Conservation (phyloP, 176 grass and related monocot genomes). For the Eremochloa ophiuroides region DNA sequence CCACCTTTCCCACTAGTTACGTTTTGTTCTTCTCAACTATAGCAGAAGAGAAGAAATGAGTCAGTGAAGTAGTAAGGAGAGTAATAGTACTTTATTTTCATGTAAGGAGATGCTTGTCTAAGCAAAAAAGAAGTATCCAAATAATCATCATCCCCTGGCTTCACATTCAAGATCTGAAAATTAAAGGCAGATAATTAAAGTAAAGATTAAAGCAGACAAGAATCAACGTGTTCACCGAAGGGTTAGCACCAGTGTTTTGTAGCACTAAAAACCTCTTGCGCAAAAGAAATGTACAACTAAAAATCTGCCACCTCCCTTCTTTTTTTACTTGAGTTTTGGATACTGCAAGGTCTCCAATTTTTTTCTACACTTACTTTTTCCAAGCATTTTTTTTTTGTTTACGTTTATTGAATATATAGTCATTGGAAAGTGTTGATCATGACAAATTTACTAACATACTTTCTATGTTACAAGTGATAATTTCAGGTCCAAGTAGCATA, state of each 20-base stretch:
- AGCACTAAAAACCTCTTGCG: not conserved
- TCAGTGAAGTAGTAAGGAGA: constrained; percentile 1
- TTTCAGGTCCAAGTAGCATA: constrained; percentile 30
- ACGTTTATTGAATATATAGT: not conserved
- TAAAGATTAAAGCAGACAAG: not conserved
- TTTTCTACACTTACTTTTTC: not conserved
- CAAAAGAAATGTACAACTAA: not conserved
- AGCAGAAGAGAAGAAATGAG: not conserved
- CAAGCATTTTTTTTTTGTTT: not conserved
- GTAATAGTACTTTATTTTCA: constrained; percentile 96
- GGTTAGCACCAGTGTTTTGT: not conserved
- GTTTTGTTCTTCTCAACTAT: not conserved
- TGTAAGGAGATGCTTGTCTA: constrained; percentile 96
- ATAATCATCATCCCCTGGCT: constrained; percentile 85
- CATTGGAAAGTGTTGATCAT: not conserved
- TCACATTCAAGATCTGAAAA: constrained; percentile 83
- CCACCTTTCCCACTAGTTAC: not conserved
- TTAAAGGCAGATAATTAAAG: not conserved
- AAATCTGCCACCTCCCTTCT: not conserved
- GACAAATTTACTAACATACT: not conserved
- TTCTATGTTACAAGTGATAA: not conserved
- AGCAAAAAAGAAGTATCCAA: constrained; percentile 85
- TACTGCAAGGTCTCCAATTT: not conserved
- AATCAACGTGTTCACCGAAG: not conserved
- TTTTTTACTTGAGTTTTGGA: not conserved